A percentile compares a stretch with the other conserved stretches of the same genome.
phyloP scores from a whole-genome alignment of 148 eudicot species.

The Beta vulgaris region DNA sequence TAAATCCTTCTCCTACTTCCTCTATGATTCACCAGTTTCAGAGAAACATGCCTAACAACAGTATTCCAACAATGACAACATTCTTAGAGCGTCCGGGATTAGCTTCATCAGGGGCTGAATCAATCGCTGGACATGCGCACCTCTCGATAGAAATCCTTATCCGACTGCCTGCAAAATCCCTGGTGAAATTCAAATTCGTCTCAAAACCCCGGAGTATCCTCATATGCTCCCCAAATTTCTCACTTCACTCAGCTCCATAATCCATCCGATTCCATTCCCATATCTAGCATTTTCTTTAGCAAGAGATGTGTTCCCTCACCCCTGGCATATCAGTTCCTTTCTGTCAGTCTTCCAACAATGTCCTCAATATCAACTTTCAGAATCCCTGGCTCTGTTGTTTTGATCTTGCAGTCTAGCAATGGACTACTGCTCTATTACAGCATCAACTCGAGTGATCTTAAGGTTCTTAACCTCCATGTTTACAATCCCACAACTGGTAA shows the following conservation, averaged over 20 bases:
- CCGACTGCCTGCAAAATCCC: not conserved
- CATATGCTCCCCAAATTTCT: not conserved
- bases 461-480: slow-evolving; percentile 7
- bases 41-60: not conserved
- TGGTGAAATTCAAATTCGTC: slow-evolving; percentile 3
- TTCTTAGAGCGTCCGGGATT: not conserved
- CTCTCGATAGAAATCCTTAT: not conserved
- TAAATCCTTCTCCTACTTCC: not conserved
- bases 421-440: not conserved
- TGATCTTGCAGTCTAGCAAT: not conserved
- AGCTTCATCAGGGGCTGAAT: not conserved
- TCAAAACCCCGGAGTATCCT: not conserved
- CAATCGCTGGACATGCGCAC: not conserved
- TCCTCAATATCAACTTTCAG: not conserved
- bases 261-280: not conserved
- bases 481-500: not conserved
- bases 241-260: not conserved
- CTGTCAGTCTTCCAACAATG: not conserved
- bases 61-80: not conserved
- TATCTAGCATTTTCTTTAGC: not conserved
- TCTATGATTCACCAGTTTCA: not conserved
- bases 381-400: slow-evolving; percentile 1
- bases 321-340: not conserved
- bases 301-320: slow-evolving; percentile 6
- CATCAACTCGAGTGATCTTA: not conserved